These are phyloP conservation scores for Tubosaeta brunneosetosa DNA, from an alignment of 768 basidiomycete genomes.

Conservation along the genomic window DNA sequence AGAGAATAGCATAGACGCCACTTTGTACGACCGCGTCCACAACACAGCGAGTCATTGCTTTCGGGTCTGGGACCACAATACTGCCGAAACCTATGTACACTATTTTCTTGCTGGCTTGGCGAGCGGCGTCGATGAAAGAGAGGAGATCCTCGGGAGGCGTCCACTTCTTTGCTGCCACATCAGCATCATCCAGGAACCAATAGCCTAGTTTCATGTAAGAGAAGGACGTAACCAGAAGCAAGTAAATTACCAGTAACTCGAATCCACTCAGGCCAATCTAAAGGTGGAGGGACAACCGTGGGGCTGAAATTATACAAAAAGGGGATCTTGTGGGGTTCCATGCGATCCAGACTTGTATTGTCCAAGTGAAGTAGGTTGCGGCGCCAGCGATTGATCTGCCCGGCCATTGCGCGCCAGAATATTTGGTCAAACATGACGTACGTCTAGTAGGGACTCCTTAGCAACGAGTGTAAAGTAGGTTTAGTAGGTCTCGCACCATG, in stretches of 20 bases:
- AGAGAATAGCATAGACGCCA: slow-evolving; percentile 88
- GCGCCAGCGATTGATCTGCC: slow-evolving; percentile 94
- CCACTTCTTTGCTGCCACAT: slow-evolving; percentile 88
- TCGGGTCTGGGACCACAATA: slow-evolving; percentile 94
- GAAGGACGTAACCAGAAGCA: slow-evolving; percentile 2
- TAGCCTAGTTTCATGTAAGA: slow-evolving; percentile 55
- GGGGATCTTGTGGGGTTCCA: slow-evolving; percentile 96
- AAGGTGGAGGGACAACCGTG: slow-evolving; percentile 80
- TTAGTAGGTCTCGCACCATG: slow-evolving; percentile 59
- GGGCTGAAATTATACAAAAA: slow-evolving; percentile 98
- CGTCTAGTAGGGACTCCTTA: slow-evolving; percentile 43
- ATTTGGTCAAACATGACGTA: slow-evolving; percentile 98
- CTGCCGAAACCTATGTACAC: slow-evolving; percentile 98
- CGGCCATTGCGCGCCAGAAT: slow-evolving; percentile 92
- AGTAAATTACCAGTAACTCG: slow-evolving; percentile 67
- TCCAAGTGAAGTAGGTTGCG: slow-evolving; percentile 68
- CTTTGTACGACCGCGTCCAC: slow-evolving; percentile 83
- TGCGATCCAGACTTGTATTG: slow-evolving; percentile 85
- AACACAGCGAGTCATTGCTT: slow-evolving; percentile 85
- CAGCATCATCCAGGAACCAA: slow-evolving; percentile 94
- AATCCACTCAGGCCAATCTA: slow-evolving; percentile 99
- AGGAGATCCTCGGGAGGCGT: slow-evolving; percentile 74
- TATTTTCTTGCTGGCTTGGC: slow-evolving; percentile 72
- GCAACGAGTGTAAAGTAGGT: neutral
- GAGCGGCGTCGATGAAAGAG: slow-evolving; percentile 78